Evolutionary conservation across 768 basidiomycete genomes (phyloP), one percentile per base, ranked within the genome.

Genomic region (Russula foetens): DNA sequence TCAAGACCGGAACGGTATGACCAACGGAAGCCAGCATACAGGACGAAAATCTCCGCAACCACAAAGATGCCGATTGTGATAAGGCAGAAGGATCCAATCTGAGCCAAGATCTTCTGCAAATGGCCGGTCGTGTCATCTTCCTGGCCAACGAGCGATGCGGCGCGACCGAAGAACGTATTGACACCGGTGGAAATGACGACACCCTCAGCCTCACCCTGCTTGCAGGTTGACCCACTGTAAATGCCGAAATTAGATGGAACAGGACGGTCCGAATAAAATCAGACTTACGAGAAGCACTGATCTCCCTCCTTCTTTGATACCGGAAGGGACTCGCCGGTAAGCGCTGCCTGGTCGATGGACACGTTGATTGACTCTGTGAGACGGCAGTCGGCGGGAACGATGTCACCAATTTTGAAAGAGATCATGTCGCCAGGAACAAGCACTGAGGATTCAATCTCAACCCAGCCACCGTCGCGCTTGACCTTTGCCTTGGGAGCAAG

Each of bases 121-220:
- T 98, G 96, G 73, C 96, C 95, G 19, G 92, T 95, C 67, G 92
- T 92, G 73, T 98, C 96, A 69, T 98, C 94, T 72, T 98, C 96
- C 71, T 92, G 90, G 29, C 96, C 96, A 71, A 98, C 96, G 53
- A 98, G 89, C 49, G 92, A 92, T 23, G 96, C 96, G 56, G 96
- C 95, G 70, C 96, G 94, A 78, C 95, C 96, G 79, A 98, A 98
- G 85, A 98, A 98, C 58, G 92, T 92, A 79, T 98, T 98, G 76
- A 87, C 81, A 73, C 96, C 96, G 63, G 96, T 98, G 64, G 94
- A 95, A 75, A 98, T 98, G 69, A 98, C 94, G 51, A 98, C 89
- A 74, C 94, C 96, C 77, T 98, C 96, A 26, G 95, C 95, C 74
- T 98, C 96, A 77, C 96, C 96, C 78, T 96, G 92, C 75, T 98